phyloP scores from a whole-genome alignment of 2,329 filamentous ascomycete genomes.

The Penicillium glabrum region DNA sequence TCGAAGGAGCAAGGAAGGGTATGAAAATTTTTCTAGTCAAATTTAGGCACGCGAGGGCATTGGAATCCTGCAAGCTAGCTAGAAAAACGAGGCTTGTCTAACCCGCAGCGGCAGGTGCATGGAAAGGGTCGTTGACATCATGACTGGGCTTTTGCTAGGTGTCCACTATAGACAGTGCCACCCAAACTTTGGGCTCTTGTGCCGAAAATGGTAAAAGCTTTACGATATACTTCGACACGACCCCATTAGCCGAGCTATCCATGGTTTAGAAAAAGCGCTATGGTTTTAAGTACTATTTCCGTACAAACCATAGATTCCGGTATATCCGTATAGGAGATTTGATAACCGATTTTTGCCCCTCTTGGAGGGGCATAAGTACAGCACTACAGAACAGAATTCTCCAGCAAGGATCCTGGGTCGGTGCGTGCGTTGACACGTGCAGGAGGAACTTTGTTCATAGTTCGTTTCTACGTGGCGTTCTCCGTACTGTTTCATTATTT shows the following conservation, averaged over 20 bases:
- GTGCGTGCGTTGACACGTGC: slow-evolving; percentile 18
- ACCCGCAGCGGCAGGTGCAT: not conserved
- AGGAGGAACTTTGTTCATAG: not conserved
- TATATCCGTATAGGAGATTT: not conserved
- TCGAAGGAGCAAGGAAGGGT: not conserved
- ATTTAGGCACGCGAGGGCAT: not conserved
- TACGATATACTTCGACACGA: not conserved
- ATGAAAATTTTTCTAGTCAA: not conserved
- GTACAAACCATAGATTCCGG: not conserved
- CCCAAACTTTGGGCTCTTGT: not conserved
- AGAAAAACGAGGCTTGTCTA: not conserved
- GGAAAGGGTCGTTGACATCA: slow-evolving; percentile 19
- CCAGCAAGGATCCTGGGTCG: slow-evolving; percentile 7
- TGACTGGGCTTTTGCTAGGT: slow-evolving; percentile 5
- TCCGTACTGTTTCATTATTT: not conserved
- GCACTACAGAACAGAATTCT: not conserved
- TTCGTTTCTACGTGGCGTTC: not conserved
- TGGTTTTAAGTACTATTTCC: no score
- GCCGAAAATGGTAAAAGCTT: not conserved
- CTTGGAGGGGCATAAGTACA: slow-evolving; percentile 1
- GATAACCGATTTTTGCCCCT: not conserved
- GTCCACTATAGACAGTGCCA: not conserved
- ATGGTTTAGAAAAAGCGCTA: not conserved
- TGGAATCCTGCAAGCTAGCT: not conserved
- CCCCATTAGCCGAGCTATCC: not conserved